A percentile compares a stretch with the other conserved stretches of the same genome.
phyloP scores from a whole-genome alignment of 2,329 filamentous ascomycete species.

The Fusarium papillatum region DNA sequence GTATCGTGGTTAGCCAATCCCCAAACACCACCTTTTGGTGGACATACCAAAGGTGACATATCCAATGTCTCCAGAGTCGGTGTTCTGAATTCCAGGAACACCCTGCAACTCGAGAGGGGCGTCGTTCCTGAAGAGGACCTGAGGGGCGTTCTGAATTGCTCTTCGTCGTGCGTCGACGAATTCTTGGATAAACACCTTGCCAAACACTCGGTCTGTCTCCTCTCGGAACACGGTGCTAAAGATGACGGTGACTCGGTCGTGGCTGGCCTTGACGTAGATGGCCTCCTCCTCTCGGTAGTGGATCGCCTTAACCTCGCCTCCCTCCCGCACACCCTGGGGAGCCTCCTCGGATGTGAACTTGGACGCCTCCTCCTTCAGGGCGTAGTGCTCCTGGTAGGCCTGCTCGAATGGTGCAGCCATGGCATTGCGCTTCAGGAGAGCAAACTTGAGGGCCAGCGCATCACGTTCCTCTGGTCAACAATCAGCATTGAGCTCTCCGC shows the following conservation, averaged over 20 bases:
- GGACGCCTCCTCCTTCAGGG: constrained; percentile 87
- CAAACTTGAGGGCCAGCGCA: constrained; percentile 88
- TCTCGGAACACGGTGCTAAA: constrained; percentile 99
- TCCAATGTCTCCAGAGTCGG: constrained; percentile 87
- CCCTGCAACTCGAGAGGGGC: constrained; percentile 92
- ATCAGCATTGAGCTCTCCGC: constrained; percentile 22
- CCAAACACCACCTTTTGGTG: not conserved
- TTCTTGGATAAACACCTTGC: constrained; percentile 98
- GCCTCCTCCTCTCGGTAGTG: constrained; percentile 99
- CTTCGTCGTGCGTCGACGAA: constrained; percentile 96
- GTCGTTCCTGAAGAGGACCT: constrained; percentile 96
- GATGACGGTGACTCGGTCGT: constrained; percentile 98
- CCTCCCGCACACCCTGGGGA: constrained; percentile 89
- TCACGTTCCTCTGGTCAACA: constrained; percentile 78
- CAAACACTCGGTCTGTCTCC: constrained; percentile 97
- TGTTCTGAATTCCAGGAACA: constrained; percentile 84
- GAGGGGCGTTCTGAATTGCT: constrained; percentile 97
- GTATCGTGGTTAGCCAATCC: constrained; percentile 33
- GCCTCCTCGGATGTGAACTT: constrained; percentile 96
- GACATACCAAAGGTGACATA: constrained; percentile 95
- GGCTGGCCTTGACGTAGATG: constrained; percentile 98
- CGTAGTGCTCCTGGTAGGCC: constrained; percentile 93
- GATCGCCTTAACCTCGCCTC: constrained; percentile 93
- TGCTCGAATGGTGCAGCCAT: constrained; percentile 99
- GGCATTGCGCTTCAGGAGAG: constrained; percentile 95